Conservation (phyloP, 441 rosid species). For the Metrosideros polymorpha region DNA sequence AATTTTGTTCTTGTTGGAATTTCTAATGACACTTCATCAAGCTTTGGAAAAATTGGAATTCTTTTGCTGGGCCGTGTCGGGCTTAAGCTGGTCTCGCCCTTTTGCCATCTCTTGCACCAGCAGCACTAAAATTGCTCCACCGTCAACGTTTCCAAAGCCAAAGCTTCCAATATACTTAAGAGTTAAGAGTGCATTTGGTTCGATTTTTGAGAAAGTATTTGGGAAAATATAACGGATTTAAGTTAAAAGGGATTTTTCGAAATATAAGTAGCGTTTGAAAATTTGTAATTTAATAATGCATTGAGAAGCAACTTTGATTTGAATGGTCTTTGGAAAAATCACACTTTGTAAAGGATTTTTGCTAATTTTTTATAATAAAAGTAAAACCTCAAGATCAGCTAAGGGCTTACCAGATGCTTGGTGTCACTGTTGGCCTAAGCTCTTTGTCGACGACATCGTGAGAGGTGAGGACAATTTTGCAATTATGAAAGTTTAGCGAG, state of each 20-base stretch:
- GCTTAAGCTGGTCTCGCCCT: neutral
- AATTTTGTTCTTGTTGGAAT: neutral
- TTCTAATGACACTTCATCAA: neutral
- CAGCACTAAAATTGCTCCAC: too few relatives aligned
- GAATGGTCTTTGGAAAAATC: neutral
- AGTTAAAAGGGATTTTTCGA: rapidly evolving
- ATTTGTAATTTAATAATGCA: neutral
- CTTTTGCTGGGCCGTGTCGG: neutral
- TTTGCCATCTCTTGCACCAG: too few relatives aligned
- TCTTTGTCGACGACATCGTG: rapidly evolving
- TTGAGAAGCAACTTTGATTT: neutral
- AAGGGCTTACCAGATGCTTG: too few relatives aligned
- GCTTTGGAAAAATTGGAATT: neutral
- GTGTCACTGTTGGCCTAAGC: neutral
- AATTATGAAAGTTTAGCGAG: neutral
- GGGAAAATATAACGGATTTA: neutral
- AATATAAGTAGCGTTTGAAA: neutral
- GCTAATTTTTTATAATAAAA: rapidly evolving
- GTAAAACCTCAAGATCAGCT: neutral
- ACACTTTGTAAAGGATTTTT: neutral
- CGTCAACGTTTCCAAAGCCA: too few relatives aligned
- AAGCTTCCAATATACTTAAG: too few relatives aligned
- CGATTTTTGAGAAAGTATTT: neutral
- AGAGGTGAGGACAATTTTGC: neutral
- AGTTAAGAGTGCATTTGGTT: neutral